Conservation (phyloP, 805 yeast species). For the Barnettozyma sp. region DNA sequence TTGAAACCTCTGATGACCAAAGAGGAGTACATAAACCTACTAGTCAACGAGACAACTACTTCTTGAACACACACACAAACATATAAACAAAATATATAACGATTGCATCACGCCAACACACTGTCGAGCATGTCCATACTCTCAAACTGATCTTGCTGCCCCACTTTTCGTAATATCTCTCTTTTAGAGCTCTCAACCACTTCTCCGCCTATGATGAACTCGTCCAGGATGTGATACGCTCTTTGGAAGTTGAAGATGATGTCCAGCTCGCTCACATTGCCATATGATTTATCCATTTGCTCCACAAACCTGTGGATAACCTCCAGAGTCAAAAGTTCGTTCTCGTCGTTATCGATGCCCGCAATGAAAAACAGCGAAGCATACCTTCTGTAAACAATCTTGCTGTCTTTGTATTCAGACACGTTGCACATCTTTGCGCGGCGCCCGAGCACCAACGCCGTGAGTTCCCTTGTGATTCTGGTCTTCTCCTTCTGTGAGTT, state of each 20-base stretch:
- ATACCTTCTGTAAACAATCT: slow-evolving; percentile 84
- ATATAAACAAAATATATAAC: not conserved
- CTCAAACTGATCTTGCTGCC: slow-evolving; percentile 84
- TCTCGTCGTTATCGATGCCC: slow-evolving; percentile 77
- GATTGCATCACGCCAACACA: slow-evolving; percentile 28
- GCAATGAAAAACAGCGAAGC: slow-evolving; percentile 89
- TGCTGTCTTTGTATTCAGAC: slow-evolving; percentile 42
- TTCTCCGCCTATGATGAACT: slow-evolving; percentile 81
- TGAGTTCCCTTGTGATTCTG: slow-evolving; percentile 75
- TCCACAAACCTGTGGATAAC: slow-evolving; percentile 90
- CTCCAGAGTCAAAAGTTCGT: slow-evolving; percentile 82
- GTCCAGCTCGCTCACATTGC: slow-evolving; percentile 94
- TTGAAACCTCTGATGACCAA: slow-evolving; percentile 24
- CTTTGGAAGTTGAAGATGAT: slow-evolving; percentile 92
- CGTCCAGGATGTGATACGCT: slow-evolving; percentile 90
- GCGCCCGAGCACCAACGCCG: slow-evolving; percentile 77
- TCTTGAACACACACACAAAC: not conserved
- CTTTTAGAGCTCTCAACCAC: slow-evolving; percentile 75
- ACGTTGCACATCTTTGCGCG: slow-evolving; percentile 80
- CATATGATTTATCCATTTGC: slow-evolving; percentile 92
- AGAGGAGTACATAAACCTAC: slow-evolving; percentile 28
- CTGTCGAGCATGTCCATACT: slow-evolving; percentile 56
- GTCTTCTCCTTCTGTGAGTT: slow-evolving; percentile 79
- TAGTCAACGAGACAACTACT: slow-evolving; percentile 22
- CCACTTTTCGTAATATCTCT: slow-evolving; percentile 70